A percentile compares a stretch with the other conserved stretches of the same genome.
Evolutionary conservation across 805 yeast species (phyloP).

Genomic region (Debaryomyces castellii): DNA sequence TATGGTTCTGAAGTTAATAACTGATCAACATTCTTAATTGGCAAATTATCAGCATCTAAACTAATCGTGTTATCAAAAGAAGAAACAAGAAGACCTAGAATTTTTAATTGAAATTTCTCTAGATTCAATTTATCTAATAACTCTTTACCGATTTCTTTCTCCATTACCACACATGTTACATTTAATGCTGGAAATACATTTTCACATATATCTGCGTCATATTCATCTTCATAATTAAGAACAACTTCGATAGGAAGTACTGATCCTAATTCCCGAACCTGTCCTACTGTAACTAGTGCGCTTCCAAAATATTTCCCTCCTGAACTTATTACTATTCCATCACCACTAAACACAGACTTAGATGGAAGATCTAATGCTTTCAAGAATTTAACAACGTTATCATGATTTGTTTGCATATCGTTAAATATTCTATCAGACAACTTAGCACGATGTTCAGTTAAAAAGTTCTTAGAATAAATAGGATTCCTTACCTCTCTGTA

Average conservation of each 20-base stretch:
- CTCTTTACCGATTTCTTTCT: conserved; percentile 23
- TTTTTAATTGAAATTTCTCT: conserved; percentile 28
- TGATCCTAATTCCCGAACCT: conserved; percentile 31
- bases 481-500: conserved; percentile 8
- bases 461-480: conserved; percentile 4
- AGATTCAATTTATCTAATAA: conserved; percentile 8
- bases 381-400: conserved; percentile 22
- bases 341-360: conserved; percentile 22
- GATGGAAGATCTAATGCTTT: conserved; percentile 25
- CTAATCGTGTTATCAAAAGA: conserved; percentile 32
- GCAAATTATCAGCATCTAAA: conserved; percentile 35
- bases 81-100: conserved; percentile 31
- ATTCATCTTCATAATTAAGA: conserved; percentile 21
- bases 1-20: conserved; percentile 24
- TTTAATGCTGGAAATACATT: conserved; percentile 22
- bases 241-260: conserved; percentile 35
- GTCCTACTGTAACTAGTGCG: conserved; percentile 28
- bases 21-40: conserved; percentile 29
- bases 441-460: conserved; percentile 3
- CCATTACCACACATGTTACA: conserved; percentile 26
- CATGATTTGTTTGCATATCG: conserved; percentile 26
- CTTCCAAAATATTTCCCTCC: conserved; percentile 25
- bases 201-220: conserved; percentile 26
- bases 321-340: conserved; percentile 35
- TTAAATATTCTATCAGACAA: conserved; percentile 16